Evolutionary conservation across 2,329 filamentous ascomycete genomes (phyloP), one percentile per base, ranked within the genome.

Genomic region (Aspergillus sp.): DNA sequence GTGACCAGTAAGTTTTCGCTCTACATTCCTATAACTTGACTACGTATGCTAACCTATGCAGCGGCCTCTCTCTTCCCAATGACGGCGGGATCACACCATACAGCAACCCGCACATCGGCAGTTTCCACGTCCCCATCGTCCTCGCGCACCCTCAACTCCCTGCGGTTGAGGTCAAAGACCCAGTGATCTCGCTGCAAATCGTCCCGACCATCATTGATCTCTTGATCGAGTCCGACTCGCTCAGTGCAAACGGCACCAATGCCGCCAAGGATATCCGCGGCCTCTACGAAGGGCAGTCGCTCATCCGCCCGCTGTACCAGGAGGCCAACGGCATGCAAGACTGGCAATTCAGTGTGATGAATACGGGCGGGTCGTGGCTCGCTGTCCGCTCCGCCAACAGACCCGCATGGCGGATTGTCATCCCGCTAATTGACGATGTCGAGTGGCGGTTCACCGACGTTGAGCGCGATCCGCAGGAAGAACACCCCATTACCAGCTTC

Each of bases 271-370:
- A 72, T 34, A 57, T 72, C 44, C 63, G 66, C 15, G 59, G 61
- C n/a, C 36, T 71, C 30, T 72, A 72, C 50, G 70, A 72, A 53
- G 70, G 70, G 11, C 70, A 72, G 53, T 72, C 70, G 4, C 57
- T 72, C 45, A 67, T 72, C 57, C 68, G 70, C 5, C 64, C 65
- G 1, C 56, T 68, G 34, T 60, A 64, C 41, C 61, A 60, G 7
- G 58, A 64, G 38, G 24, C 58, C n/a, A 56, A 68, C 18, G 61
- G 60, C 13, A 61, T 53, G 18, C 57, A 68, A 36, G 62, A 68
- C 50, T 72, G 70, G 70, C 70, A 72, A 39, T 72, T 72, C 59
- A 71, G 67, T 13, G 69, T 69, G 24, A 71, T 72, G 67, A 72
- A 72, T 59, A 70, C 70, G 0, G 70, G 70, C n/a, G 68, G 68